Conservation (phyloP, 768 basidiomycete genomes). For the Pleurotus sapidus region DNA sequence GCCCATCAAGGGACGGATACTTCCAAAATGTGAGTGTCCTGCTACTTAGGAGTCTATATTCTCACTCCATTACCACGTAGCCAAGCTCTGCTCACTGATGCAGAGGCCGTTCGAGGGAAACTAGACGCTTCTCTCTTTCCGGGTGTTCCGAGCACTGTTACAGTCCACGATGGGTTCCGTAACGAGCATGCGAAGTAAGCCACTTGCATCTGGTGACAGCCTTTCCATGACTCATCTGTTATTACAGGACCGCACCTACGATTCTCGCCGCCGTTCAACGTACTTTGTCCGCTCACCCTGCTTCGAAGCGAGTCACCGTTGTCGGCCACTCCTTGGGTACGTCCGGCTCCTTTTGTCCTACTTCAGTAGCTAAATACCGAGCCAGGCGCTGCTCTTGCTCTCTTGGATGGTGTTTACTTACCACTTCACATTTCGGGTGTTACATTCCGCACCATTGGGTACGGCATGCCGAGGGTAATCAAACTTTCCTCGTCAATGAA, state of each 20-base stretch:
- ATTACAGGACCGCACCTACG: constrained; percentile 35
- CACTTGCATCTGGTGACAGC: neutral
- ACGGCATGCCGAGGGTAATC: constrained; percentile 41
- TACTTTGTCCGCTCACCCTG: constrained; percentile 28
- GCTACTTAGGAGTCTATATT: neutral
- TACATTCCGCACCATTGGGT: constrained; percentile 30
- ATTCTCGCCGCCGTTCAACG: constrained; percentile 39
- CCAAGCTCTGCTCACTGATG: constrained; percentile 35
- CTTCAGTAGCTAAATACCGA: constrained; percentile 29
- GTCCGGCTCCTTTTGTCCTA: neutral
- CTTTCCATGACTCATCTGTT: neutral
- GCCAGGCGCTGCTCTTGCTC: constrained; percentile 51
- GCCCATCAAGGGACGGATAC: constrained; percentile 41
- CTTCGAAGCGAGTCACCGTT: constrained; percentile 35
- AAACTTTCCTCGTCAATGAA: constrained; percentile 14
- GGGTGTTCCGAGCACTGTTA: constrained; percentile 33
- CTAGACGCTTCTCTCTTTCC: constrained; percentile 43
- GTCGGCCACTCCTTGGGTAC: constrained; percentile 47
- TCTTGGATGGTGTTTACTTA: constrained; percentile 56
- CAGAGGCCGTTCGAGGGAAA: constrained; percentile 24
- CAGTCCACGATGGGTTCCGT: constrained; percentile 44
- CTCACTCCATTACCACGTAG: constrained; percentile 17
- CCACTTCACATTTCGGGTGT: constrained; percentile 42
- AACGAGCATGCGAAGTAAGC: constrained; percentile 37
- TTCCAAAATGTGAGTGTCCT: constrained; percentile 27